Evolutionary conservation across 306 rosid genomes (phyloP).

Genomic region (Vachellia pachyceras): DNA sequence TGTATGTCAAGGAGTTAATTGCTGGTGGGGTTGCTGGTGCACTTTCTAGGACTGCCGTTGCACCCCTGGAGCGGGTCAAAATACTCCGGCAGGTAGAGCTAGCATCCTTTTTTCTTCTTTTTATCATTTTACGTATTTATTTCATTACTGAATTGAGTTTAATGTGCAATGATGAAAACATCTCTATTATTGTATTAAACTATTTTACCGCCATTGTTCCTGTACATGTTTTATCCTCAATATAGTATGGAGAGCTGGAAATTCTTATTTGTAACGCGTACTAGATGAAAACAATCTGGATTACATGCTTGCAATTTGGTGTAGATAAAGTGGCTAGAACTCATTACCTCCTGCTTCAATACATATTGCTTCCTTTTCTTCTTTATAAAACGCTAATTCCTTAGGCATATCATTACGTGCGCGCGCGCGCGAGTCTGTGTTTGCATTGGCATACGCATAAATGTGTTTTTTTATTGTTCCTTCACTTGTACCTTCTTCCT

Average conservation of each 20-base stretch:
- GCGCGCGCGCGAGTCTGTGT: background rate
- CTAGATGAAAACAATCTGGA: constrained; percentile 22
- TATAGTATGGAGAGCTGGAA: constrained; percentile 9
- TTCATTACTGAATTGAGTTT: constrained; percentile 9
- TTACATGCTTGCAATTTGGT: constrained; percentile 20
- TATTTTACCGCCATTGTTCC: background rate
- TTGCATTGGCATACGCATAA: background rate
- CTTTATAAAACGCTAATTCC: background rate
- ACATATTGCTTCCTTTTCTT: background rate
- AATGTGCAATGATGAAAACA: constrained; percentile 1
- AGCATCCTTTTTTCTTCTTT: background rate
- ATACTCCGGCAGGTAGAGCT: constrained; percentile 97
- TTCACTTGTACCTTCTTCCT: constrained; percentile 6
- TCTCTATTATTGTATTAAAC: background rate
- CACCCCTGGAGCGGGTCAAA: constrained; percentile 93
- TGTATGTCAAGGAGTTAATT: constrained; percentile 81
- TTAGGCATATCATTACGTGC: constrained; percentile 1
- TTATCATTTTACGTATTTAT: background rate
- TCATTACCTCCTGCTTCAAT: constrained; percentile 17
- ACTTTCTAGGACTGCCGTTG: constrained; percentile 81
- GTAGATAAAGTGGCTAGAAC: constrained; percentile 5
- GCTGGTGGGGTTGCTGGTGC: constrained; percentile 98
- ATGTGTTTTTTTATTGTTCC: background rate
- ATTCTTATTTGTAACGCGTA: constrained; percentile 9
- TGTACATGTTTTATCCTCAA: background rate